These are phyloP conservation scores for Geotrichum aggregatum DNA, from an alignment of 1,139 yeast genomes.

Conservation along the genomic window DNA sequence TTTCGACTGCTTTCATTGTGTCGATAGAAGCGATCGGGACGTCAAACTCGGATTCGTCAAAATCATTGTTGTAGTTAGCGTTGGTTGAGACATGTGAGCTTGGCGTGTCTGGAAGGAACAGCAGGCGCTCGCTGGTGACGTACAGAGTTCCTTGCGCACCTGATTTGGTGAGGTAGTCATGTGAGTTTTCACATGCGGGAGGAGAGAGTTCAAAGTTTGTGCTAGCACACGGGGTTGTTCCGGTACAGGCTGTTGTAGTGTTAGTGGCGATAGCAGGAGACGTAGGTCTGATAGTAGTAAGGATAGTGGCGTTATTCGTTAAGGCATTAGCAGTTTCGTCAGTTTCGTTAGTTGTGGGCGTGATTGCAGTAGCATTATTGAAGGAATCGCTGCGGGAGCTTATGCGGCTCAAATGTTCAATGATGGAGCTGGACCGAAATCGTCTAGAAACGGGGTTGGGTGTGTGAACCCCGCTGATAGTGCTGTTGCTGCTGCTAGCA, in stretches of 20 bases:
- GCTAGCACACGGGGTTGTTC: background rate
- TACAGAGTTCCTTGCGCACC: slow-evolving; percentile 30
- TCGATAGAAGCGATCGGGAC: slow-evolving; percentile 30
- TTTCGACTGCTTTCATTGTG: slow-evolving; percentile 32
- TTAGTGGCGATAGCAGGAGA: background rate
- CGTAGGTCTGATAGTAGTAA: background rate
- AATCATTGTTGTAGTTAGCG: no score
- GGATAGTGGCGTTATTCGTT: background rate
- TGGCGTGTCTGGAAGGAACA: slow-evolving; percentile 29
- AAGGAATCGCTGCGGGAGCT: slow-evolving; percentile 3
- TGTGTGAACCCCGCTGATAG: background rate
- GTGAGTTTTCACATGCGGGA: slow-evolving; percentile 20
- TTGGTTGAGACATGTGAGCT: no score
- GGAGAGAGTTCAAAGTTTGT: background rate
- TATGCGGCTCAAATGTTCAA: slow-evolving; percentile 9
- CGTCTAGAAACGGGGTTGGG: background rate
- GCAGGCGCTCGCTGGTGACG: slow-evolving; percentile 34
- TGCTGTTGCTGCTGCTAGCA: background rate
- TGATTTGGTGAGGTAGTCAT: slow-evolving; percentile 28
- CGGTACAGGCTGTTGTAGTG: background rate
- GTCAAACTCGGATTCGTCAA: slow-evolving; percentile 29
- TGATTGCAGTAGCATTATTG: background rate
- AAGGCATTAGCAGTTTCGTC: background rate
- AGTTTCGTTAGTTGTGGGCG: no score
- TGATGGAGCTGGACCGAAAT: slow-evolving; percentile 5